A percentile compares a stretch with the other conserved stretches of the same genome.
These are phyloP conservation scores for Populus simonii DNA, from an alignment of 345 rosid species.

Conservation along the genomic window DNA sequence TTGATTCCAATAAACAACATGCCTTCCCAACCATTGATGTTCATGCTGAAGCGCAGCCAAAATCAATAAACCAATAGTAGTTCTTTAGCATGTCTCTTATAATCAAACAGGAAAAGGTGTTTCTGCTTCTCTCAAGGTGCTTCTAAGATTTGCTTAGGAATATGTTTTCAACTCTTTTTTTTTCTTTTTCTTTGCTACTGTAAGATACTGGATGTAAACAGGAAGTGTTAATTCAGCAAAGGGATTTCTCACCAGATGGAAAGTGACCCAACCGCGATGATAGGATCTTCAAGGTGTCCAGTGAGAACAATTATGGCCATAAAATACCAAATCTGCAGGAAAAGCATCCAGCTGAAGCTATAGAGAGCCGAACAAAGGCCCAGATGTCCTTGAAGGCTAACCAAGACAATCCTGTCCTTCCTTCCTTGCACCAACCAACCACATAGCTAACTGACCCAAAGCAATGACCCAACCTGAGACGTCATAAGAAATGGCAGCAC, in stretches of 20 bases:
- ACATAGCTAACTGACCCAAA: conserved; percentile 71
- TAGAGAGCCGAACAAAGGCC: conserved; percentile 73
- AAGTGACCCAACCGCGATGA: conserved; percentile 85
- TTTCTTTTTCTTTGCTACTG: neutral
- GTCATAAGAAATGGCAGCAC: conserved; percentile 80
- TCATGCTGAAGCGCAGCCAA: conserved; percentile 57
- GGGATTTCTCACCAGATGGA: conserved; percentile 64
- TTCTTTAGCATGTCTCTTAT: neutral
- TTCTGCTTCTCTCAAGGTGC: neutral
- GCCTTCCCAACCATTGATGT: conserved; percentile 98
- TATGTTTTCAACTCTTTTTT: neutral
- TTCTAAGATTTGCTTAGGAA: neutral
- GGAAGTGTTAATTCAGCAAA: neutral
- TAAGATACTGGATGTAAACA: neutral
- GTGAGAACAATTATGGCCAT: conserved; percentile 94
- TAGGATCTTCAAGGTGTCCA: conserved; percentile 84
- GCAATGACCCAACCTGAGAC: conserved; percentile 73
- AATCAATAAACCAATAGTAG: neutral
- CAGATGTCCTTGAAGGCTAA: conserved; percentile 75
- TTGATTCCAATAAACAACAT: conserved; percentile 88
- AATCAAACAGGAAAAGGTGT: neutral
- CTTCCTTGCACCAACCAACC: conserved; percentile 81
- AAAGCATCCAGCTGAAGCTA: conserved; percentile 95
- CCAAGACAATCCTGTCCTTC: conserved; percentile 85
- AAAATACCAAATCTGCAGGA: conserved; percentile 97